Evolutionary conservation across 352 stramenopile genomes (phyloP), one percentile per base, ranked within the genome.

Genomic region (Aphanomyces invadans): DNA sequence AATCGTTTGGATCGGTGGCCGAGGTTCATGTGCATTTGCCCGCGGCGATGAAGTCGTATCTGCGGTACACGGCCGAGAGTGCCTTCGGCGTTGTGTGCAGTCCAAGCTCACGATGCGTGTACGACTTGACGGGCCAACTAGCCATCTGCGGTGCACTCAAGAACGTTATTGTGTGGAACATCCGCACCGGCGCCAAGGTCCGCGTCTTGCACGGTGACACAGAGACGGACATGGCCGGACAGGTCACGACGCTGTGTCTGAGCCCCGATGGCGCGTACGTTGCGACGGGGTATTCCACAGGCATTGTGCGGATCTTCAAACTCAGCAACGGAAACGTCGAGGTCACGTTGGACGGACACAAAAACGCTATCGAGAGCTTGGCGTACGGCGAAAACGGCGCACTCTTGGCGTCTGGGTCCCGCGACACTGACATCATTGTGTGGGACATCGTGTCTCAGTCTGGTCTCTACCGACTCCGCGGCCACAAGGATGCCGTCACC

Each of bases 401-500:
- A 4, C 69, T 94, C 42, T 73, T 98, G 28, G 89, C 83, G n/a
- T 77, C 84, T 0, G 93, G 92, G 39, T 88, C 89, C 15, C 79
- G 81, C 12, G 93, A 98, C 78, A 97, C 88, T 29, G 88, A 96
- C 76, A 79, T 98, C 36, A 93, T 98, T 63, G 73, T 98, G 7
- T 98, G 93, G 92, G 94, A 98, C 72, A 68, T 96, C 28, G 88
- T 97, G 32, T 89, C 81, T 54, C 87, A 97, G 74, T 89, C 76
- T 11, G 94, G 92, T 21, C 72, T 88, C 17, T 97, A 88, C 72
- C 78, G 93, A 1, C 82, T 98, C 32, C 89, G 89, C 49, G 94
- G 93, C 62, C 94, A 98, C 79, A 96, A 95, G 70, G 87, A 97
- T 70, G 84, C 88, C 17, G 85, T 98, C 38, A 98, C 92, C 21